A percentile compares a stretch with the other conserved stretches of the same genome.
These are phyloP conservation scores for Neobulgaria alba DNA, from an alignment of 2,329 filamentous ascomycete species.

Conservation along the genomic window DNA sequence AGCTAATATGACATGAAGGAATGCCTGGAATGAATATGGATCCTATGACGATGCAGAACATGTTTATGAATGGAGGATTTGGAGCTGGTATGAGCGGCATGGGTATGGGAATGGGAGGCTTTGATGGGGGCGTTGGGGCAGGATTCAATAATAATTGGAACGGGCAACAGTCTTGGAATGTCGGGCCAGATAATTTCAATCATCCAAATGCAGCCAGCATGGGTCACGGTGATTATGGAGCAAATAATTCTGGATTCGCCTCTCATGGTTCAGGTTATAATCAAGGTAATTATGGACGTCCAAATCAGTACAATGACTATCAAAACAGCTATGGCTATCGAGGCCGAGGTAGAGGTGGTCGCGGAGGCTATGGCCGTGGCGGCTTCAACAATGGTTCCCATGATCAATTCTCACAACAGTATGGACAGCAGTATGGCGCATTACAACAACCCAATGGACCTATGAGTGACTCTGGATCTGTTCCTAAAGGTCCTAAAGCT, in stretches of 20 bases:
- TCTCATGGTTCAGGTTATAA: conserved; percentile 58
- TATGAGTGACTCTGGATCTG: conserved; percentile 23
- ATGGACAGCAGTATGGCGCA: conserved; percentile 22
- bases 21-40: conserved; percentile 85
- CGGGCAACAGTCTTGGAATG: conserved; percentile 74
- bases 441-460: conserved; percentile 21
- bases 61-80: conserved; percentile 73
- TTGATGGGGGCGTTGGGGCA: conserved; percentile 51
- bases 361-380: conserved; percentile 26
- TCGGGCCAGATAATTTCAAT: conserved; percentile 82
- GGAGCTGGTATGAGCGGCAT: conserved; percentile 68
- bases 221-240: conserved; percentile 72
- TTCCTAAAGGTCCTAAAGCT: conserved; percentile 25
- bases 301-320: conserved; percentile 65
- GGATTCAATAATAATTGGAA: conserved; percentile 74
- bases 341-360: conserved; percentile 31
- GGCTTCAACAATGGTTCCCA: conserved; percentile 24
- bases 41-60: conserved; percentile 64
- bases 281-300: conserved; percentile 76
- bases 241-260: conserved; percentile 64
- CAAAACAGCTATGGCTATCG: conserved; percentile 54
- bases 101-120: conserved; percentile 58
- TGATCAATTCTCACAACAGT: conserved; percentile 24
- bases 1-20: conserved; percentile 38
- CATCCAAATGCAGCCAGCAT: conserved; percentile 72